Evolutionary conservation across 257 asterid genomes (phyloP).

Genomic region (Echium plantagineum): DNA sequence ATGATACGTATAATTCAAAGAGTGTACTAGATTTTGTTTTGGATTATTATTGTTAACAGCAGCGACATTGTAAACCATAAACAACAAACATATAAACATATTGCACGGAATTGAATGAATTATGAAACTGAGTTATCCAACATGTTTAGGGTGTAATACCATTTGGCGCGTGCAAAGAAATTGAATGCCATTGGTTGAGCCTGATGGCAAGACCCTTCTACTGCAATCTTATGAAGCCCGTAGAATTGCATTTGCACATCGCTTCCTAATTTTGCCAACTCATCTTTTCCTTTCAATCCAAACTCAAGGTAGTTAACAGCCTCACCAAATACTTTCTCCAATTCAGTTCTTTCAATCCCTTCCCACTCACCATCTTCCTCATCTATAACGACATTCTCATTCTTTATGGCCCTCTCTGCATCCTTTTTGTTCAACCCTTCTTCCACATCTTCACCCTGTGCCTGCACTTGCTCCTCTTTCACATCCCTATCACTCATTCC

Average conservation of each 20-base stretch:
- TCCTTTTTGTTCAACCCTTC: slow-evolving; percentile 12
- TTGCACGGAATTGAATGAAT: neutral
- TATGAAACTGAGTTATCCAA: neutral
- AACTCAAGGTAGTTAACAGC: slow-evolving; percentile 64
- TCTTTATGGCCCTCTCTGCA: slow-evolving; percentile 12
- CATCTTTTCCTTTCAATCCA: slow-evolving; percentile 32
- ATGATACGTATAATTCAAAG: too few relatives aligned
- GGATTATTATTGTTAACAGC: neutral
- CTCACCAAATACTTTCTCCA: slow-evolving; percentile 63
- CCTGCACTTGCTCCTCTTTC: slow-evolving; percentile 11
- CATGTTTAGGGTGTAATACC: slow-evolving; percentile 35
- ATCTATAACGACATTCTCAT: slow-evolving; percentile 8
- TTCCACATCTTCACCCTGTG: slow-evolving; percentile 7
- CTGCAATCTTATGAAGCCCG: slow-evolving; percentile 71
- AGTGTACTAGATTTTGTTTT: too few relatives aligned
- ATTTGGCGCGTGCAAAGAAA: slow-evolving; percentile 71
- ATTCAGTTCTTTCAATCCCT: slow-evolving; percentile 79
- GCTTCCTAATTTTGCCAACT: slow-evolving; percentile 26
- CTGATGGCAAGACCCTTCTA: slow-evolving; percentile 73
- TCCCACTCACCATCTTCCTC: slow-evolving; percentile 83
- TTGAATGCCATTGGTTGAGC: slow-evolving; percentile 77
- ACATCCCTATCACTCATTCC: slow-evolving; percentile 14
- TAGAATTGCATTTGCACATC: slow-evolving; percentile 56
- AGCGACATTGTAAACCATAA: neutral
- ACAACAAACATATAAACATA: neutral